phyloP scores from a whole-genome alignment of 768 basidiomycete genomes.

The Russula griseocarnosa region DNA sequence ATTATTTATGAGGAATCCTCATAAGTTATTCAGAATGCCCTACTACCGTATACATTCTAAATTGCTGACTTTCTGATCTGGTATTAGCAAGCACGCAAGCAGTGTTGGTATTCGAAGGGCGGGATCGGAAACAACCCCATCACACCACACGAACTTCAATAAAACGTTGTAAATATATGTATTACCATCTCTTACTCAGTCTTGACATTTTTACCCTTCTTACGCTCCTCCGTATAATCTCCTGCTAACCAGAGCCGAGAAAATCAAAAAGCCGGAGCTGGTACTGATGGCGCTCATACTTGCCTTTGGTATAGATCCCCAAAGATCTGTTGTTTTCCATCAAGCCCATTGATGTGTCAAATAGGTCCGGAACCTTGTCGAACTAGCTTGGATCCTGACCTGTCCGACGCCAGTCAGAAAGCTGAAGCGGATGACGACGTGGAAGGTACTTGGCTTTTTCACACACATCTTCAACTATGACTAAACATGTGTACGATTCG shows the following conservation, averaged over 20 bases:
- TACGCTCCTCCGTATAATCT: conserved; percentile 65
- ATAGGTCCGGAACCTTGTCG: conserved; percentile 79
- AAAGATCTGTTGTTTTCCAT: too few species aligned
- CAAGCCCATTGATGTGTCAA: too few species aligned
- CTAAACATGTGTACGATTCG: background rate
- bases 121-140: background rate
- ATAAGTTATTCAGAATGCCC: too few species aligned
- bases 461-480: background rate
- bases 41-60: too few species aligned
- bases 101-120: background rate
- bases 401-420: conserved; percentile 81
- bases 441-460: conserved; percentile 65
- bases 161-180: too few species aligned
- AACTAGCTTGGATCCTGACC: conserved; percentile 86
- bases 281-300: conserved; percentile 86
- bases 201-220: conserved; percentile 41
- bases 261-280: conserved; percentile 76
- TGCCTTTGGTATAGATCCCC: too few species aligned
- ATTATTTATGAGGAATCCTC: too few species aligned
- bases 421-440: conserved; percentile 89
- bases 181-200: conserved; percentile 27
- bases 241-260: conserved; percentile 85
- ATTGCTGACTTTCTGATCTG: background rate
- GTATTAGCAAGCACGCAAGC: background rate
- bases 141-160: too few species aligned